Evolutionary conservation across 768 basidiomycete species (phyloP), one percentile per base, ranked within the genome.

Genomic region (Tephrocybe rancida): DNA sequence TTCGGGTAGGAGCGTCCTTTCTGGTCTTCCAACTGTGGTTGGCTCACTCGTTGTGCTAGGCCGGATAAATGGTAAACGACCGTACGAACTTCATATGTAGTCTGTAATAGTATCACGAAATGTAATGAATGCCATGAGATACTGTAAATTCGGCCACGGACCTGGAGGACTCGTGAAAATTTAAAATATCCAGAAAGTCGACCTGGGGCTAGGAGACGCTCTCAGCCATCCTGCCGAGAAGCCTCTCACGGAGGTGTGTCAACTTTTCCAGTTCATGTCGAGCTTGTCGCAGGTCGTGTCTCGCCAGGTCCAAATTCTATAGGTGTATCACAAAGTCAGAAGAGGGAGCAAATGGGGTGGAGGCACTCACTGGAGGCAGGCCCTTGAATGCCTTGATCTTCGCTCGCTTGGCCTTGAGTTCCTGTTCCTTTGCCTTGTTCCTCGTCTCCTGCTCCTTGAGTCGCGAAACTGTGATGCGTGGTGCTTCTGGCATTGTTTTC

Each of bases 381-480:
- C 79, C 80, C 56, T 75, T 75, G 60, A 80, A 82, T 4, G 77
- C 72, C 50, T 71, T 69, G 24, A 81, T 58, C 57, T 73, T 78
- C 2, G 72, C 71, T 25, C 73, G 65, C 55, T 81, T 82, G 24
- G 67, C 62, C 56, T 72, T 76, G 19, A 82, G 60, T 11, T 68
- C 65, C n/a, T 72, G 65, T 48, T 74, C 73, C 37, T 64, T 66
- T 16, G 60, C 54, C 22, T 65, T 65, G 48, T 78, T 75, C 30
- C 59, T 67, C 42, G 73, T 72, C 49, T 78, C 73, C 32, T 74
- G 70, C 5, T 68, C 63, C 14, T 69, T 56, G 2, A 81, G 64
- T 48, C 76, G 69, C 5, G 70, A 64, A 7, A 82, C 67, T 0
- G 74, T 72, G 3, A 76, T 58, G 1, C 64, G 37, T 5, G 73